phyloP scores from a whole-genome alignment of 129 eudicot species.

The Flaveria robusta region DNA sequence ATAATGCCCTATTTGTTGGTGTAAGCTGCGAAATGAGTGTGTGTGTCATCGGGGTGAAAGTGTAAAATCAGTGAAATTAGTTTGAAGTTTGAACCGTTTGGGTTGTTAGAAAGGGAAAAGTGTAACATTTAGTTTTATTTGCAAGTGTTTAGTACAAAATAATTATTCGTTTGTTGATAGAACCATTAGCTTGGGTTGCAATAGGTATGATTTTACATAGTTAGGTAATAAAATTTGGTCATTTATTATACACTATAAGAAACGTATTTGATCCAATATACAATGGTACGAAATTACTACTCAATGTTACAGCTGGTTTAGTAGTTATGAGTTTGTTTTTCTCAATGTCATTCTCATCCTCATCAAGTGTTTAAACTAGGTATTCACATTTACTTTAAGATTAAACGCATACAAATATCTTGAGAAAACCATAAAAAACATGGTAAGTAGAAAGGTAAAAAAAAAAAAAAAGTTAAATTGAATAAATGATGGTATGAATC shows the following conservation, averaged over 20 bases:
- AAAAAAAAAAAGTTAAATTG: too few species aligned
- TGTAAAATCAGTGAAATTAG: background rate
- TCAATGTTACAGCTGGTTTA: background rate
- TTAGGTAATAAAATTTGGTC: too few species aligned
- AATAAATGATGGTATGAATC: too few species aligned
- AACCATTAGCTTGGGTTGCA: too few species aligned
- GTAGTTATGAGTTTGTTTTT: background rate
- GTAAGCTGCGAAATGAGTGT: background rate
- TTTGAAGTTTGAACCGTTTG: background rate
- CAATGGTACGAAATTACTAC: background rate
- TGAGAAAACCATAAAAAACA: background rate
- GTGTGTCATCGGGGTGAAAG: background rate
- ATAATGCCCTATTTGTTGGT: background rate
- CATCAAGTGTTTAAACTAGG: background rate
- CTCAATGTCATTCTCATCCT: background rate
- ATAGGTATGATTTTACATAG: too few species aligned
- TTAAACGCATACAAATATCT: background rate
- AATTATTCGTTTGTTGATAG: background rate
- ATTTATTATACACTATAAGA: too few species aligned
- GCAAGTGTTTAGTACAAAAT: background rate
- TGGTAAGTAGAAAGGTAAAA: background rate
- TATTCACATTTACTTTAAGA: background rate
- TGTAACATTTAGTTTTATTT: background rate
- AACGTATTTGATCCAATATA: too few species aligned
- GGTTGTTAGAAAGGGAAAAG: background rate